Percentiles rank a stretch among this genome's conserved stretches.
Conservation (phyloP, 495 filamentous ascomycete genomes). For the Recurvomyces mirabilis region DNA sequence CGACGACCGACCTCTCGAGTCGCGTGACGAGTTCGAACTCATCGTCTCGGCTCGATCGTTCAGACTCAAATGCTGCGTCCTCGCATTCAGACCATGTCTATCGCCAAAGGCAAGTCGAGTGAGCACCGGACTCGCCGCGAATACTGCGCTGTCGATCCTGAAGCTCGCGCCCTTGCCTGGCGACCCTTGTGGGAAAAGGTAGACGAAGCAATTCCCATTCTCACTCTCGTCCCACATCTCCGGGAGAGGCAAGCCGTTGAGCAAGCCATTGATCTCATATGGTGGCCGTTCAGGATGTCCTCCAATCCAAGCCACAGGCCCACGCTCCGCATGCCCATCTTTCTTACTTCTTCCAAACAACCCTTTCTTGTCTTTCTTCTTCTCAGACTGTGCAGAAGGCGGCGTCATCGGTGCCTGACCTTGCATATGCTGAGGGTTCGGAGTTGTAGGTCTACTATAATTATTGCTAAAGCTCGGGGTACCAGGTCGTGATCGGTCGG, state of each 20-base stretch:
- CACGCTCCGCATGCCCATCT: slow-evolving; percentile 7
- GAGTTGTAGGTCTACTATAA: slow-evolving; percentile 17
- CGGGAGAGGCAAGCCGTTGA: slow-evolving; percentile 43
- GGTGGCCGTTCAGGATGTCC: slow-evolving; percentile 17
- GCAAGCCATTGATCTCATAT: slow-evolving; percentile 15
- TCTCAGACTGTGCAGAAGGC: background rate
- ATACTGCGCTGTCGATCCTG: slow-evolving; percentile 58
- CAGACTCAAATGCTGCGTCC: slow-evolving; percentile 7
- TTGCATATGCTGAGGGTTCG: slow-evolving; percentile 1
- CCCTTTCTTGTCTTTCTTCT: slow-evolving; percentile 22
- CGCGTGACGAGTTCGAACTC: slow-evolving; percentile 20
- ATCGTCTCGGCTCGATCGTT: slow-evolving; percentile 14
- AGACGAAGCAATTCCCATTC: slow-evolving; percentile 66
- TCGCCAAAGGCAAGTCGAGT: slow-evolving; percentile 57
- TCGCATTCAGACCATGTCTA: slow-evolving; percentile 20
- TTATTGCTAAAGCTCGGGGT: slow-evolving; percentile 7
- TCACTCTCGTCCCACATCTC: slow-evolving; percentile 76
- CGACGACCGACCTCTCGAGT: slow-evolving; percentile 23
- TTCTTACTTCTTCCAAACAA: slow-evolving; percentile 18
- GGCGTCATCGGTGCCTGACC: slow-evolving; percentile 5
- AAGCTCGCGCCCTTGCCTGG: slow-evolving; percentile 61
- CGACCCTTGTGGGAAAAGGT: slow-evolving; percentile 59
- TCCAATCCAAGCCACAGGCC: slow-evolving; percentile 22
- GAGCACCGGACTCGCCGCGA: slow-evolving; percentile 59
- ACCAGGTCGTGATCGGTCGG: slow-evolving; percentile 3